Base-by-base conservation (phyloP, 164 flowering plant species). In the Piper longum region DNA sequence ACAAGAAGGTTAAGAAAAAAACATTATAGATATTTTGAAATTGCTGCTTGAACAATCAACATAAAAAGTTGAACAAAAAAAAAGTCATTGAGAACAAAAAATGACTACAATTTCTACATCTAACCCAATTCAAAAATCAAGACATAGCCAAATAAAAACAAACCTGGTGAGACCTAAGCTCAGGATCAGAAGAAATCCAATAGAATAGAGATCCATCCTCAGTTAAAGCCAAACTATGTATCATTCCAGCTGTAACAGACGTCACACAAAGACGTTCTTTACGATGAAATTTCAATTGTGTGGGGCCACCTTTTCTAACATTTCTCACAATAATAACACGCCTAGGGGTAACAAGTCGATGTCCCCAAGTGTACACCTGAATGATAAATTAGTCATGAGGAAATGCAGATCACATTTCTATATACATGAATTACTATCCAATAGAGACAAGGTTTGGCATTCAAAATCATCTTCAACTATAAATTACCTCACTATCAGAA, bases 351-450 rank as follows among this genome's bases (percentile, higher is more conserved):
- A 95, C 99, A 70, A 89, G 89, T 44, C 91, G 86, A 67, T 95
- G 93, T 64, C 99, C 99, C 99, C 99, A 95, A 58, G 98, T 95
- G 70, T 72, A 89, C 16, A 89, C 95, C 99, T 95, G 77, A 69
- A 43, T 80, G 42, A 56, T 26, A 67, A n/a, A 52, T 66, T 39
- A 48, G 48, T 4, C 39, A 9, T 8, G 52, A 8, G 52, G 9
- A 48, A 26, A 44, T 44, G 48, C 11, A 44, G 8, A 48, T 14
- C 52, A 48, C 9, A 48, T 48, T 14, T 9, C 52, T 9, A 48
- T 14, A 48, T 8, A 48, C 14, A 48, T 9, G 9, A 48, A 9
- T 45, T 1, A 42, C 7, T 4, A 63, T 63, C 44, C 48, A 63
- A 44, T 17, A 39, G 18, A 56, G n/a, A 18, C 41, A 44, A 36